Percentiles rank a stretch among this genome's conserved stretches.
These are phyloP conservation scores for Beverwykella pulmonaria DNA, from an alignment of 495 filamentous ascomycete species.

Conservation along the genomic window DNA sequence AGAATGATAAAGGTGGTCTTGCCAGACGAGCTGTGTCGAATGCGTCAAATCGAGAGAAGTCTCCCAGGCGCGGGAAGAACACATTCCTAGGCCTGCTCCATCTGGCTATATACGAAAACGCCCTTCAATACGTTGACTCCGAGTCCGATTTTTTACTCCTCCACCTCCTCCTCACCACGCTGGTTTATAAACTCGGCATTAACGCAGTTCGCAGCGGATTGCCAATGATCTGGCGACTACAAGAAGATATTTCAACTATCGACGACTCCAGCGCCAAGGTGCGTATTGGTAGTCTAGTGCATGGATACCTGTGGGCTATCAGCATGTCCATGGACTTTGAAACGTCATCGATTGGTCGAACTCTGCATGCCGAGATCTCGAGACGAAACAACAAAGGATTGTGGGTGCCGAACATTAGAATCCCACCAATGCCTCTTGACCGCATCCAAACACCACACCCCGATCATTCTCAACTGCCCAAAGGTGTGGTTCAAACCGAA, in stretches of 20 bases:
- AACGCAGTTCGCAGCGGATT: constrained; percentile 78
- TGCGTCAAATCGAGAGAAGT: constrained; percentile 64
- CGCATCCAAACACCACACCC: constrained; percentile 47
- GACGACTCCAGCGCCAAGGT: constrained; percentile 67
- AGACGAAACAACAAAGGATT: constrained; percentile 68
- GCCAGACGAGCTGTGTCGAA: constrained; percentile 71
- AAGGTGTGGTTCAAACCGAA: constrained; percentile 58
- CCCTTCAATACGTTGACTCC: constrained; percentile 67
- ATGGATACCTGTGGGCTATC: constrained; percentile 82
- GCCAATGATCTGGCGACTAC: constrained; percentile 84
- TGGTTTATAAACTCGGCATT: constrained; percentile 78
- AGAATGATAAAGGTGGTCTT: constrained; percentile 47
- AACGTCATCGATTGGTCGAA: constrained; percentile 62
- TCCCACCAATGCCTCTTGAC: constrained; percentile 58
- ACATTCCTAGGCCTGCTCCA: constrained; percentile 84
- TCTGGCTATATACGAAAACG: constrained; percentile 83
- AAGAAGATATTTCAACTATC: constrained; percentile 74
- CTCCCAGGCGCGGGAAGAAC: constrained; percentile 57
- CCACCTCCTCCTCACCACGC: constrained; percentile 70
- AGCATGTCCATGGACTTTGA: constrained; percentile 79
- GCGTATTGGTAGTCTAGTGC: constrained; percentile 77
- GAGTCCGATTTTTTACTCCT: constrained; percentile 74
- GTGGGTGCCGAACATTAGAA: constrained; percentile 69
- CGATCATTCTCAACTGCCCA: constrained; percentile 47
- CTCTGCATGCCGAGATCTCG: constrained; percentile 73